A percentile compares a stretch with the other conserved stretches of the same genome.
Evolutionary conservation across 2,329 filamentous ascomycete species (phyloP).

Genomic region (Fusarium sp.): DNA sequence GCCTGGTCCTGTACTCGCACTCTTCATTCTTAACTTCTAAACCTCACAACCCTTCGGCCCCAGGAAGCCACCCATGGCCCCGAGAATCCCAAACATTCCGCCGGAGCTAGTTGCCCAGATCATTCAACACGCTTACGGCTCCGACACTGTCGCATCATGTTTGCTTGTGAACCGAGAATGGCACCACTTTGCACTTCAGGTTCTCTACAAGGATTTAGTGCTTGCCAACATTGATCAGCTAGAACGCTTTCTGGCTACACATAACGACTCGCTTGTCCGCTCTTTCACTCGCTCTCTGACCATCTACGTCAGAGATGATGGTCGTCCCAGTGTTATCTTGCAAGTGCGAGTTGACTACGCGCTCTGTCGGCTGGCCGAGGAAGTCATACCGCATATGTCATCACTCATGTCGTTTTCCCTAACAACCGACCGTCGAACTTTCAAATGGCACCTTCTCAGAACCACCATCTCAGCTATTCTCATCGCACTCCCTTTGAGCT

Average conservation of each 20-base stretch:
- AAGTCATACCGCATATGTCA: background rate
- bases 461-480: background rate
- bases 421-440: background rate
- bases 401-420: constrained; percentile 9
- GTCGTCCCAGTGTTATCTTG: background rate
- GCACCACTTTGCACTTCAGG: background rate
- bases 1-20: background rate
- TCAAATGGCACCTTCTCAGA: background rate
- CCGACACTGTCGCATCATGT: background rate
- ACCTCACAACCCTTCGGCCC: background rate
- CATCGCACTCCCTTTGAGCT: background rate
- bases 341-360: background rate
- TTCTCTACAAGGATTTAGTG: constrained; percentile 1
- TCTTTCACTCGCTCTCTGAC: background rate
- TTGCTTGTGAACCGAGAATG: background rate
- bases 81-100: background rate
- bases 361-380: background rate
- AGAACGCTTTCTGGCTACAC: background rate
- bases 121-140: background rate
- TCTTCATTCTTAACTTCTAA: background rate
- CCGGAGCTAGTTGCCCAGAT: constrained; percentile 1
- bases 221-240: background rate
- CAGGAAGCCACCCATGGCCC: background rate
- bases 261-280: background rate
- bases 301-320: background rate